phyloP scores from a whole-genome alignment of 1,284 basidiomycete genomes.

The Cystobasidium pallidum region DNA sequence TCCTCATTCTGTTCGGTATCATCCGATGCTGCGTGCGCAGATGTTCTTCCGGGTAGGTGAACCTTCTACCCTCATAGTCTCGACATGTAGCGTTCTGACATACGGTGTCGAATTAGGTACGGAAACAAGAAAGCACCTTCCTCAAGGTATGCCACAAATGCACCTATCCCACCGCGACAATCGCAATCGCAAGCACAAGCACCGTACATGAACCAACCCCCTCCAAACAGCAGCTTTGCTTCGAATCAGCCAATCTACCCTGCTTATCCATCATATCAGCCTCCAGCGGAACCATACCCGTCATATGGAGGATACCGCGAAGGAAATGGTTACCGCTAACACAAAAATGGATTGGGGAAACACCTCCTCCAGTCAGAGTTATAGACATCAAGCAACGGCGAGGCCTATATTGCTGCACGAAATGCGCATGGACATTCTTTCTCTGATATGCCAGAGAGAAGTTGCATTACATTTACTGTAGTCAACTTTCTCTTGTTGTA shows the following conservation, averaged over 20 bases:
- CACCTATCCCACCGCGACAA: background rate
- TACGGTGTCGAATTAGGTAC: background rate
- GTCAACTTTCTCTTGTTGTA: no score
- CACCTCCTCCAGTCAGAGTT: no score
- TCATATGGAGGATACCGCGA: conserved; percentile 21
- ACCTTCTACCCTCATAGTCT: no score
- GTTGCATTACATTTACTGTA: no score
- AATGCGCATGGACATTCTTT: no score
- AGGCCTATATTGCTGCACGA: no score
- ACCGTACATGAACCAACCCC: conserved; percentile 17
- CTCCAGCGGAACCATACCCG: conserved; percentile 31
- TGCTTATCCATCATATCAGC: conserved; percentile 19
- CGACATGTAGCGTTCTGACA: no score
- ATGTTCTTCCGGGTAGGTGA: conserved; percentile 17
- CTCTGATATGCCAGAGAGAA: no score
- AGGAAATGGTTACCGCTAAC: background rate
- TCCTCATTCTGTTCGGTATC: conserved; percentile 54
- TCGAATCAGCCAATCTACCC: conserved; percentile 21
- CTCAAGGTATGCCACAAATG: conserved; percentile 8
- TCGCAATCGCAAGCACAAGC: conserved; percentile 25
- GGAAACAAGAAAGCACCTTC: conserved; percentile 25
- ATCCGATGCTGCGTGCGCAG: conserved; percentile 51
- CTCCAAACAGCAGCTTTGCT: conserved; percentile 19
- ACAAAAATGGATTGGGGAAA: no score
- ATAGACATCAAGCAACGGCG: no score